Conservation (phyloP, 78 protist species). For the Dictyostelium brefeldianum region DNA sequence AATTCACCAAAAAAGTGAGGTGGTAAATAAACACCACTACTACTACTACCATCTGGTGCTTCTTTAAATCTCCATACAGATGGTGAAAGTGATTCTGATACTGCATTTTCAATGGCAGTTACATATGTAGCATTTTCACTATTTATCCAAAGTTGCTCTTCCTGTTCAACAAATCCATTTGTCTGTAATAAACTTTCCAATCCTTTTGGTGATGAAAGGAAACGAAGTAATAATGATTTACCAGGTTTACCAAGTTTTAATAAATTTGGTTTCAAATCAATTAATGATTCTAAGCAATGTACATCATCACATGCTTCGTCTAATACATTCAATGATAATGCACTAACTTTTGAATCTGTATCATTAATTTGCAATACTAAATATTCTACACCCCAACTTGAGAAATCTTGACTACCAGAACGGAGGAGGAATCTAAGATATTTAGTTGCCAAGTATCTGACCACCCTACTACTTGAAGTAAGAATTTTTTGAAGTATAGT, state of each 20-base stretch:
- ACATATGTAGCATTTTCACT: constrained; percentile 60
- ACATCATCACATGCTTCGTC: constrained; percentile 80
- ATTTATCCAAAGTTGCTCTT: constrained; percentile 46
- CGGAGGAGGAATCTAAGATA: constrained; percentile 55
- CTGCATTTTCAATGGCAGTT: constrained; percentile 31
- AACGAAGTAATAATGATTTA: constrained; percentile 45
- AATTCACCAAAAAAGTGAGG: constrained; percentile 84
- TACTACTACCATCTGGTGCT: constrained; percentile 37
- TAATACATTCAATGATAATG: constrained; percentile 46
- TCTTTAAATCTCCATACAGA: constrained; percentile 41
- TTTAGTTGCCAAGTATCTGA: constrained; percentile 56
- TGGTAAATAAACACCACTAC: constrained; percentile 70
- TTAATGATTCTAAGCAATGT: constrained; percentile 42
- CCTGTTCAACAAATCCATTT: constrained; percentile 53
- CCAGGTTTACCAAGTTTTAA: constrained; percentile 65
- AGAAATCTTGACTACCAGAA: constrained; percentile 69
- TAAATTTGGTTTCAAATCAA: constrained; percentile 37
- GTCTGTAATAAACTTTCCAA: constrained; percentile 19
- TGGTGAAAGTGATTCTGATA: constrained; percentile 53
- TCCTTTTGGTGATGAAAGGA: constrained; percentile 60
- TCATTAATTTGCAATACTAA: constrained; percentile 77
- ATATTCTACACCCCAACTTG: constrained; percentile 67
- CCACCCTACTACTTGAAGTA: constrained; percentile 22
- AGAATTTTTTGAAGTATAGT: constrained; percentile 51
- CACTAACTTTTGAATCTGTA: constrained; percentile 38